Percentiles rank a stretch among this genome's conserved stretches.
Evolutionary conservation across 2,329 filamentous ascomycete genomes (phyloP).

Genomic region (Teratosphaeria zuluensis): DNA sequence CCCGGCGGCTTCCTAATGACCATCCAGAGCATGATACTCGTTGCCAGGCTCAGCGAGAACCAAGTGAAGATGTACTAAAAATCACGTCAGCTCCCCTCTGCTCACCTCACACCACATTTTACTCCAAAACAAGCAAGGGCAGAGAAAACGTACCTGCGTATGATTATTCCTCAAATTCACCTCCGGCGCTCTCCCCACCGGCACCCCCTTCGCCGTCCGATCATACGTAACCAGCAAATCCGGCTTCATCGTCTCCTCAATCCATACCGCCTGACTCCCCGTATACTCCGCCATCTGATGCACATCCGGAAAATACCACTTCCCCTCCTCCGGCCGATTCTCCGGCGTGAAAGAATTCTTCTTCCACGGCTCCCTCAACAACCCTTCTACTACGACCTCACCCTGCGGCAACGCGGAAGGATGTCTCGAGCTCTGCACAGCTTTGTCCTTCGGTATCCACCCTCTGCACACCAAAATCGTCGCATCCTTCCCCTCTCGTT

Average conservation of each 20-base stretch:
- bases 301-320: conserved; percentile 95
- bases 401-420: conserved; percentile 55
- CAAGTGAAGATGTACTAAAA: conserved; percentile 84
- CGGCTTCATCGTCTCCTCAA: conserved; percentile 89
- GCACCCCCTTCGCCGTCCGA: conserved; percentile 70
- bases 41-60: conserved; percentile 73
- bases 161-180: conserved; percentile 96
- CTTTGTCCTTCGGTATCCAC: conserved; percentile 76
- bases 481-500: conserved; percentile 52
- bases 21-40: conserved; percentile 94
- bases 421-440: conserved; percentile 51
- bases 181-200: conserved; percentile 77
- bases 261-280: conserved; percentile 81
- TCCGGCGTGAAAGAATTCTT: conserved; percentile 96
- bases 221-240: conserved; percentile 69
- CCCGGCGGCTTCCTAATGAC: conserved; percentile 72
- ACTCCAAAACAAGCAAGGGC: neutral
- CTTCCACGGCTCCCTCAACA: conserved; percentile 85
- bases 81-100: neutral
- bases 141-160: conserved; percentile 47
- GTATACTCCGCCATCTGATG: conserved; percentile 76
- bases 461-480: conserved; percentile 74
- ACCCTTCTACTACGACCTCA: conserved; percentile 68
- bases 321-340: conserved; percentile 70
- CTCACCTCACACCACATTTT: neutral